These are phyloP conservation scores for Polytrichum formosum DNA, from an alignment of 225 moss, liverwort and hornwort species.

Conservation along the genomic window DNA sequence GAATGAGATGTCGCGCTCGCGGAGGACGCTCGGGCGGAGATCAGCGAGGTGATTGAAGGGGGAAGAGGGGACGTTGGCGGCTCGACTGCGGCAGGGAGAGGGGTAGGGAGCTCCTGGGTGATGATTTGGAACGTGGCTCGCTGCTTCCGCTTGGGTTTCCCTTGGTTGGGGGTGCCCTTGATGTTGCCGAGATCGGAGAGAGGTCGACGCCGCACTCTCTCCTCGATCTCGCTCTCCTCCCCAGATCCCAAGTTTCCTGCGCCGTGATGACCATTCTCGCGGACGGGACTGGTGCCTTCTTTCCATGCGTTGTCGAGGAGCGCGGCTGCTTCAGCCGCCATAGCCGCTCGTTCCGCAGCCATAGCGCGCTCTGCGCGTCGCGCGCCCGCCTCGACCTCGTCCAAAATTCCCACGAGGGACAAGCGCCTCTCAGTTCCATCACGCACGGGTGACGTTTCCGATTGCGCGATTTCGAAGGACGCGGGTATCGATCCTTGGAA, in stretches of 20 bases:
- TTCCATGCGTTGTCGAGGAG: slow-evolving; percentile 79
- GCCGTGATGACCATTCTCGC: slow-evolving; percentile 15
- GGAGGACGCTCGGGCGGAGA: slow-evolving; percentile 42
- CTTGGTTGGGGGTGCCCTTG: slow-evolving; percentile 45
- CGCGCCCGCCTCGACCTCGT: slow-evolving; percentile 77
- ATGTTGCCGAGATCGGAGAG: slow-evolving; percentile 56
- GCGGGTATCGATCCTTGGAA: slow-evolving; percentile 60
- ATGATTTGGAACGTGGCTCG: slow-evolving; percentile 37
- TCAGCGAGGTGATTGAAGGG: slow-evolving; percentile 45
- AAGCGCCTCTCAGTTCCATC: slow-evolving; percentile 54
- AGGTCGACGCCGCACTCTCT: slow-evolving; percentile 39
- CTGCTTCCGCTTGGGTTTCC: slow-evolving; percentile 54
- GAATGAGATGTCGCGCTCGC: slow-evolving; percentile 22
- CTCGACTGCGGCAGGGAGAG: slow-evolving; percentile 6
- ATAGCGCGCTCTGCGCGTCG: slow-evolving; percentile 76
- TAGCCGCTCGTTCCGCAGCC: slow-evolving; percentile 70
- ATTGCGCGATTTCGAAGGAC: slow-evolving; percentile 53
- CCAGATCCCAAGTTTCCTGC: slow-evolving; percentile 52
- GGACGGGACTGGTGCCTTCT: slow-evolving; percentile 43
- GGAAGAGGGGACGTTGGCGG: slow-evolving; percentile 32
- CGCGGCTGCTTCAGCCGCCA: slow-evolving; percentile 78
- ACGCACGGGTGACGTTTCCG: slow-evolving; percentile 52
- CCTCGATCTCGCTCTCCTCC: slow-evolving; percentile 51
- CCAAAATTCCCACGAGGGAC: slow-evolving; percentile 58
- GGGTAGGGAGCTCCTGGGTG: slow-evolving; percentile 29